Conservation (phyloP, 2,329 filamentous ascomycete genomes). For the Parascedosporium putredinis region DNA sequence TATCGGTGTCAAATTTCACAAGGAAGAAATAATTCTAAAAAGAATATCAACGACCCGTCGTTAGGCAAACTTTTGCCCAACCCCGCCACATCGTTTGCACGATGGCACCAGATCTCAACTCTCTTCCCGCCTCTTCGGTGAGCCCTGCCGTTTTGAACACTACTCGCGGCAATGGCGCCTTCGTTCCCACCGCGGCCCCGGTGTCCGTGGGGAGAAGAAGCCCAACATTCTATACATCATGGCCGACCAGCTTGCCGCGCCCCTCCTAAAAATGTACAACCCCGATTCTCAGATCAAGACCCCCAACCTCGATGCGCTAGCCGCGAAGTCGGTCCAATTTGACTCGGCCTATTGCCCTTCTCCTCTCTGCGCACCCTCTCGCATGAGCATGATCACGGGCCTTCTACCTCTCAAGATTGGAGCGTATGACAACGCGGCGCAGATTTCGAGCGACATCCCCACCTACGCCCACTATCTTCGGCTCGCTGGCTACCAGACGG, state of each 20-base stretch:
- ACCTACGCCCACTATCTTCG: slow-evolving; percentile 91
- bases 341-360: slow-evolving; percentile 92
- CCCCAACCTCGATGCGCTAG: slow-evolving; percentile 76
- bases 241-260: slow-evolving; percentile 90
- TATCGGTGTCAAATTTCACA: not conserved
- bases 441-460: slow-evolving; percentile 72
- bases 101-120: slow-evolving; percentile 69
- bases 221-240: slow-evolving; percentile 66
- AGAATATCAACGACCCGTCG: too few relatives aligned
- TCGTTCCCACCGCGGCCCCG: not conserved
- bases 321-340: slow-evolving; percentile 75
- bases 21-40: not conserved
- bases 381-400: slow-evolving; percentile 90
- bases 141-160: slow-evolving; percentile 16
- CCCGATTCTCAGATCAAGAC: slow-evolving; percentile 82
- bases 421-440: slow-evolving; percentile 83
- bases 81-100: slow-evolving; percentile 6
- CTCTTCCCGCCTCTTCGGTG: slow-evolving; percentile 47
- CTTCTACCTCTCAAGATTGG: slow-evolving; percentile 86
- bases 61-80: not conserved
- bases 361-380: slow-evolving; percentile 81
- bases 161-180: slow-evolving; percentile 13
- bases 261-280: slow-evolving; percentile 87
- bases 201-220: slow-evolving; percentile 17
- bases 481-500: slow-evolving; percentile 76